These are phyloP conservation scores for Quercus engelmannii DNA, from an alignment of 306 rosid species.

Conservation along the genomic window DNA sequence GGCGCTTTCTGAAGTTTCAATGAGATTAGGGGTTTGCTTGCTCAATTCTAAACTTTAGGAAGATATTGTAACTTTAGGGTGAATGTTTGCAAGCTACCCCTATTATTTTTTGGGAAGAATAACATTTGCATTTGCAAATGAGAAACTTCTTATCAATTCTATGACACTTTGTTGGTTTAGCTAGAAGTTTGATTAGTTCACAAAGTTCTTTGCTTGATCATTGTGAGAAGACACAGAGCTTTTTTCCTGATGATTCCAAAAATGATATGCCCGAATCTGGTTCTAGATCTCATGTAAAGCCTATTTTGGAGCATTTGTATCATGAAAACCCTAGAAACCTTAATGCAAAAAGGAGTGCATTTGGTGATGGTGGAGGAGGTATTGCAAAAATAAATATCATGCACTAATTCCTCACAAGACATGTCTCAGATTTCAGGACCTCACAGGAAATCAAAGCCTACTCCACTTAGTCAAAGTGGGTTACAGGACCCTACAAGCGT, in stretches of 20 bases:
- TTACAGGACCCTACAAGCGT: conserved; percentile 77
- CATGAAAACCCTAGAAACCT: conserved; percentile 24
- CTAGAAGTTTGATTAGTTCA: conserved; percentile 24
- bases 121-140: conserved; percentile 1
- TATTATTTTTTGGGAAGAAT: not conserved
- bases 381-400: not conserved
- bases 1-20: no score
- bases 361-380: conserved; percentile 5
- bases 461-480: conserved; percentile 54
- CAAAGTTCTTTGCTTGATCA: conserved; percentile 31
- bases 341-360: conserved; percentile 26
- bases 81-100: no score
- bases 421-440: no score
- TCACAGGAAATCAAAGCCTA: no score
- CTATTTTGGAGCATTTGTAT: conserved; percentile 25
- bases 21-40: no score
- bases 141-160: not conserved
- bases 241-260: conserved; percentile 14
- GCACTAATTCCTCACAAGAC: no score
- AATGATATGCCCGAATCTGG: conserved; percentile 22
- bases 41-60: not conserved
- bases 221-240: conserved; percentile 10
- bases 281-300: conserved; percentile 27
- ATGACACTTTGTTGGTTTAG: conserved; percentile 21
- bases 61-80: no score